Conservation (phyloP, 345 rosid genomes). For the Eutrema heterophyllum region DNA sequence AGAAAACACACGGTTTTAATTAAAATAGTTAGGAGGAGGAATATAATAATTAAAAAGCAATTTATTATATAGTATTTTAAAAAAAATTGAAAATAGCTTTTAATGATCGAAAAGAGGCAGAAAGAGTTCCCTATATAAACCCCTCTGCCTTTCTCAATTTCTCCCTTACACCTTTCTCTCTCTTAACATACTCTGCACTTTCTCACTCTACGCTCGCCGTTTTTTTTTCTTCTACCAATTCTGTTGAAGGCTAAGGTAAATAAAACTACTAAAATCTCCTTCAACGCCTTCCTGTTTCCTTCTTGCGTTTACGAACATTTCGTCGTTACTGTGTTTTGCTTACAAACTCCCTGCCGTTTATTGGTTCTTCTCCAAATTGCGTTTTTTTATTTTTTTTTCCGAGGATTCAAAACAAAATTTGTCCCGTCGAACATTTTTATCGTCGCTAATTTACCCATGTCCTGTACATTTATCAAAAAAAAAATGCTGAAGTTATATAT, state of each 20-base stretch:
- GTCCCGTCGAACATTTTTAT: neutral
- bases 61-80: no score
- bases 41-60: no score
- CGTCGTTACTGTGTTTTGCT: neutral
- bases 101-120: slow-evolving; percentile 30
- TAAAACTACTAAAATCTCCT: neutral
- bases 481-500: neutral
- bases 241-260: slow-evolving; percentile 14
- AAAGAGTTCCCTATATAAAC: slow-evolving; percentile 27
- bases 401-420: neutral
- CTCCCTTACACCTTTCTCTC: slow-evolving; percentile 30
- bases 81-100: slow-evolving; percentile 21
- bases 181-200: neutral
- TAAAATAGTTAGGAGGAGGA: slow-evolving; percentile 17
- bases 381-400: neutral
- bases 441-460: neutral
- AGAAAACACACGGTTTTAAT: no score
- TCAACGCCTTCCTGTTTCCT: slow-evolving; percentile 2
- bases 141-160: slow-evolving; percentile 7
- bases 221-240: neutral
- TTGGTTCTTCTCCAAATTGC: neutral
- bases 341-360: neutral
- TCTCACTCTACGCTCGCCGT: neutral
- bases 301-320: slow-evolving; percentile 1
- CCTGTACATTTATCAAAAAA: neutral